Evolutionary conservation across 225 moss, liverwort and hornwort species (phyloP), one percentile per base, ranked within the genome.

Genomic region (Climacium dendroides): DNA sequence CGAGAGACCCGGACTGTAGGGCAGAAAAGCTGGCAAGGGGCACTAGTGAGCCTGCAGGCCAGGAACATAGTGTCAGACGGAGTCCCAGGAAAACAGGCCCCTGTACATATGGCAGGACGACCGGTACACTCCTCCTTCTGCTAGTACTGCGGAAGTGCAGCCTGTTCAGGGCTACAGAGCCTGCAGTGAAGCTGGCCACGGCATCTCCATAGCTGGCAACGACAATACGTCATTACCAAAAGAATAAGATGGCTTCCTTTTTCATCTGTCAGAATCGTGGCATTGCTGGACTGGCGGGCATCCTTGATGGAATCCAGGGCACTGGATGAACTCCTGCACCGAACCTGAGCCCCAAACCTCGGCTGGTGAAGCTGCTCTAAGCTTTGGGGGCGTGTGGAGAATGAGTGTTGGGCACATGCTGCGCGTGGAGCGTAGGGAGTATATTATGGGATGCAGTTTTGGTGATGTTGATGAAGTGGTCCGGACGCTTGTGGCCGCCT

Each of bases 151-250:
- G 53, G 82, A 50, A 67, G 34, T 23, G 57, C 81, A 81, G 81
- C 63, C 48, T 48, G 82, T 53, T 82, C 82, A 52, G 67, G 66
- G 82, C 67, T 66, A 53, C 37, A 53, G 66, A 82, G 29, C 67
- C 82, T 52, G 53, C 60, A 47, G n/a, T 17, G 84, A 79, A 35
- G 69, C 83, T 79, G 73, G 86, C 59, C 54, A 77, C 54, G 70
- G 91, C 66, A 86, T 88, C 79, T 86, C 82, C 79, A 47, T 80
- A 74, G 91, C 90, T 90, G 91, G 91, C 89, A 87, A 52, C 54
- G 45, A 73, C 30, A 55, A 48, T 47, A 55, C 64, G 47, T 73
- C 84, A 45, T 58, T 47, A 72, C 43, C 39, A 35, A 47, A n/a
- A 54, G 50, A 70, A 55, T 37, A 20, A 22, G 63, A 37, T 75